Evolutionary conservation across 495 filamentous ascomycete genomes (phyloP), one percentile per base, ranked within the genome.

Genomic region (Aspergillus wentii): DNA sequence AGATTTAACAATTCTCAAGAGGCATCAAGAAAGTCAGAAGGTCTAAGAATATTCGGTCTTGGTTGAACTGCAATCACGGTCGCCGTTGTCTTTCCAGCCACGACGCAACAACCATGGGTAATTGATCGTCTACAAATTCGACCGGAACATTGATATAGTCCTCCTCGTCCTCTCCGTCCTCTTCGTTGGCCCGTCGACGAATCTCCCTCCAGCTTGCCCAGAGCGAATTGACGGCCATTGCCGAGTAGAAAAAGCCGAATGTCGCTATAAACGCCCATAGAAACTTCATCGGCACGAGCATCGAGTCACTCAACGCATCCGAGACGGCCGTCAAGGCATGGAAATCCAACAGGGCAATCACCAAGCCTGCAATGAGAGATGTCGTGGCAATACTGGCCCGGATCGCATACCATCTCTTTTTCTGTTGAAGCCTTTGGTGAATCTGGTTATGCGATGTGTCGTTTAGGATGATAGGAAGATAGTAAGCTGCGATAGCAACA

Each of bases 331-430:
- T n/a, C 26, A 35, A 6, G 33, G 18, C 19, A 10, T 14, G 33
- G 19, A 19, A 22, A n/a, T 13, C 33, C 7, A 35, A 11, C 33
- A 35, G 7, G 15, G 33, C 17, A 25, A 35, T 17, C 33, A 35
- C 3, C 17, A 25, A 21, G 17, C 33, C 33, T 9, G 14, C 18
- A n/a, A 23, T 15, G 17, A 35, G 16, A 14, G 18, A 21, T 17
- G n/a, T 3, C 5, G 13, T 15, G 5, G 33, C 33, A 11, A 29
- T 1, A 3, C 39, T 38, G n/a, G 28, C 13, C 25, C 20, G 30
- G 13, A 27, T 17, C 6, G 10, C 4, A 9, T 9, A 10, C 26
- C 26, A 5, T 29, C 11, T n/a, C 26, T 29, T n/a, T n/a, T n/a
- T n/a, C n/a, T n/a, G n/a, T n/a, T n/a, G n/a, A n/a, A n/a, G n/a